Conservation (phyloP, 768 basidiomycete species). For the Tricholoma saponaceum region DNA sequence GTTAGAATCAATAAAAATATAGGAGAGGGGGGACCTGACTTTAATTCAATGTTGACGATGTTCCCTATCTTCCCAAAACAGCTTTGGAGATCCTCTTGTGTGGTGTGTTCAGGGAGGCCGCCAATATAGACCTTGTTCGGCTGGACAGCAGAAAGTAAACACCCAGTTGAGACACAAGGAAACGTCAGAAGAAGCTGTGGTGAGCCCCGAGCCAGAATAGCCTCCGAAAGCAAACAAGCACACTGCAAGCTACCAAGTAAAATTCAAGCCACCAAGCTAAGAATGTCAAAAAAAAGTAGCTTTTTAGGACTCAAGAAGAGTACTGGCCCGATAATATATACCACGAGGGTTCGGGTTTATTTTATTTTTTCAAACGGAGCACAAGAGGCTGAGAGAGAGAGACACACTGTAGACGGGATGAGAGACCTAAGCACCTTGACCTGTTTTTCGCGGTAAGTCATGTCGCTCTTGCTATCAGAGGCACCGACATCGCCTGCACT, state of each 20-base stretch:
- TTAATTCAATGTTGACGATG: conserved; percentile 75
- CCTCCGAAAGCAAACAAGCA: conserved; percentile 34
- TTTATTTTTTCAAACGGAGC: conserved; percentile 5
- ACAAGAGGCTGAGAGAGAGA: conserved; percentile 16
- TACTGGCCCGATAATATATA: conserved; percentile 33
- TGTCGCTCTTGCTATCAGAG: conserved; percentile 40
- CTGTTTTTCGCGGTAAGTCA: conserved; percentile 65
- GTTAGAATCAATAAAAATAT: conserved; percentile 13
- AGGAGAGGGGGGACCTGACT: conserved; percentile 46
- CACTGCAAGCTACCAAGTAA: conserved; percentile 19
- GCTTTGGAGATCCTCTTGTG: conserved; percentile 77
- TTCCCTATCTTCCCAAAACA: conserved; percentile 85
- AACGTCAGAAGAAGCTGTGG: conserved; percentile 48
- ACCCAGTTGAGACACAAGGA: conserved; percentile 51
- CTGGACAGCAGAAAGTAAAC: conserved; percentile 74
- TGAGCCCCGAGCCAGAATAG: conserved; percentile 37
- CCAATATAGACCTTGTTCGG: conserved; percentile 94
- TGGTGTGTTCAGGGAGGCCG: conserved; percentile 83
- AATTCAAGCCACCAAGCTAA: conserved; percentile 22
- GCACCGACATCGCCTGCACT: conserved; percentile 40
- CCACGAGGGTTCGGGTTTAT: conserved; percentile 12
- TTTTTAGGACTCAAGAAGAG: conserved; percentile 30
- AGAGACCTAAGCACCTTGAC: conserved; percentile 84
- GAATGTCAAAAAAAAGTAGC: conserved; percentile 30
- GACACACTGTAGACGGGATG: conserved; percentile 22